Evolutionary conservation across 2,329 filamentous ascomycete genomes (phyloP).

Genomic region (Beauveria brongniartii): DNA sequence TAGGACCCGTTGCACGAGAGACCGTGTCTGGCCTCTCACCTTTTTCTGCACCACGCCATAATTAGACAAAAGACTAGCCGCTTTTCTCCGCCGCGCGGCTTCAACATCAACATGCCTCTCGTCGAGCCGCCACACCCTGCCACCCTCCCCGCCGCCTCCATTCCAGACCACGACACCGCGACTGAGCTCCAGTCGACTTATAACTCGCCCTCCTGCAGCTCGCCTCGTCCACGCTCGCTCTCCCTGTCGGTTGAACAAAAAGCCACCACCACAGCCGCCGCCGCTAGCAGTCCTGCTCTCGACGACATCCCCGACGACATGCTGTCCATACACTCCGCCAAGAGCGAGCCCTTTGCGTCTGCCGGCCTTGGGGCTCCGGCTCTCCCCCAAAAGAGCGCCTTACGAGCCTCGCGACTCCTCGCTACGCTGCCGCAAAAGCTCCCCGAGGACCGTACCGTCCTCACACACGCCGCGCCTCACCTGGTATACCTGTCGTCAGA

Average conservation of each 20-base stretch:
- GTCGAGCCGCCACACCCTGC: background rate
- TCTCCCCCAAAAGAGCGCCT: conserved; percentile 42
- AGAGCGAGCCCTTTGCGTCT: conserved; percentile 16
- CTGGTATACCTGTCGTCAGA: conserved; percentile 58
- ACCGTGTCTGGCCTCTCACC: background rate
- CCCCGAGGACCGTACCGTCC: conserved; percentile 22
- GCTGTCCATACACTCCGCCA: conserved; percentile 17
- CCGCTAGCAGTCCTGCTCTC: background rate
- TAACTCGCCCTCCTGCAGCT: conserved; percentile 6
- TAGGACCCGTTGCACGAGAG: background rate
- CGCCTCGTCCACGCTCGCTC: background rate
- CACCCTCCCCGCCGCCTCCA: conserved; percentile 5
- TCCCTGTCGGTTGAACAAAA: conserved; percentile 2
- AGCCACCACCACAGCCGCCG: background rate
- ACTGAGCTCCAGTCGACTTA: background rate
- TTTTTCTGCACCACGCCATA: background rate
- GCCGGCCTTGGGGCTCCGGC: conserved; percentile 27
- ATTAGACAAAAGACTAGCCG: background rate
- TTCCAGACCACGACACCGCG: conserved; percentile 7
- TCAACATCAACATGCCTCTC: conserved; percentile 7
- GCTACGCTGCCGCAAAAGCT: conserved; percentile 25
- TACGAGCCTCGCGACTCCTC: conserved; percentile 37
- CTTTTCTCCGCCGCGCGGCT: background rate
- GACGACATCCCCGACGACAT: conserved; percentile 19
- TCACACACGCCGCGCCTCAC: conserved; percentile 40